phyloP scores from a whole-genome alignment of 345 rosid genomes.

The Moricandia moricandioides region DNA sequence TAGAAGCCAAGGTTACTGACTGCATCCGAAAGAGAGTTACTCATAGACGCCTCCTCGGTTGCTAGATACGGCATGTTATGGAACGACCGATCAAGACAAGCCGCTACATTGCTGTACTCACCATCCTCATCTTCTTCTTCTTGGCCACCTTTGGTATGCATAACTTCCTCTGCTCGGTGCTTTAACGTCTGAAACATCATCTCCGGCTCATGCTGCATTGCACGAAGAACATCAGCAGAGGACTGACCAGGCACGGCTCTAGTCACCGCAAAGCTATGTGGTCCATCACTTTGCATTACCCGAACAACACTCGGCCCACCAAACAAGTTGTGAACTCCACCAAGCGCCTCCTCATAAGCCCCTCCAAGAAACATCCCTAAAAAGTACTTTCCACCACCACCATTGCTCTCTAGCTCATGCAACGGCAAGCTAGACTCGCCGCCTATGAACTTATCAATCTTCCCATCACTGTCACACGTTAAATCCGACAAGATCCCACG shows the following conservation, averaged over 20 bases:
- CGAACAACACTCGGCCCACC: constrained; percentile 93
- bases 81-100: constrained; percentile 68
- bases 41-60: constrained; percentile 35
- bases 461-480: constrained; percentile 93
- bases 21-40: constrained; percentile 69
- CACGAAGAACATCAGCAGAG: constrained; percentile 79
- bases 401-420: constrained; percentile 57
- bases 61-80: constrained; percentile 87
- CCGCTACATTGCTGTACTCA: constrained; percentile 43
- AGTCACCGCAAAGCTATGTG: constrained; percentile 78
- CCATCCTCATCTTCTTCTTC: constrained; percentile 6
- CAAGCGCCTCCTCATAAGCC: constrained; percentile 97
- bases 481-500: constrained; percentile 81
- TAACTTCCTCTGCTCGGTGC: constrained; percentile 67
- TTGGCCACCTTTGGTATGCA: constrained; percentile 25
- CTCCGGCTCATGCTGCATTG: constrained; percentile 94
- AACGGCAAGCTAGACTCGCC: constrained; percentile 81
- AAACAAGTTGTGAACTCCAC: constrained; percentile 91
- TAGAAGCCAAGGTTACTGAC: constrained; percentile 63
- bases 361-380: constrained; percentile 98
- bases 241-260: constrained; percentile 71
- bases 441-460: constrained; percentile 82
- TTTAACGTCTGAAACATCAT: constrained; percentile 88
- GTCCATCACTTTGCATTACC: constrained; percentile 86
- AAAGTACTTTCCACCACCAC: constrained; percentile 47